phyloP scores from a whole-genome alignment of 345 rosid species.

The Pistacia integerrima region DNA sequence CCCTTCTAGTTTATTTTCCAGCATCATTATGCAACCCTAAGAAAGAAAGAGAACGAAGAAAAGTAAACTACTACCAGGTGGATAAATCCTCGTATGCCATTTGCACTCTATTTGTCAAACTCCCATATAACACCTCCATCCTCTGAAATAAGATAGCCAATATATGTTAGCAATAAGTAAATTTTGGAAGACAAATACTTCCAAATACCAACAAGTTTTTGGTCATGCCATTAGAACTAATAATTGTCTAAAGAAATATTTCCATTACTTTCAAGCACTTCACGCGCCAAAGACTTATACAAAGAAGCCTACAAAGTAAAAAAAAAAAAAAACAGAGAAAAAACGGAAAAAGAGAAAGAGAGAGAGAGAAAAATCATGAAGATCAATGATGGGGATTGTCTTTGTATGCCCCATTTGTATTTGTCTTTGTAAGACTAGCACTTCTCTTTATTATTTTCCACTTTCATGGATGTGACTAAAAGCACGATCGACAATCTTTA shows the following conservation, averaged over 20 bases:
- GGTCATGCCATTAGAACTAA: neutral
- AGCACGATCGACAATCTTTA: too few species aligned
- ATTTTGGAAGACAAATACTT: neutral
- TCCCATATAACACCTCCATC: constrained; percentile 67
- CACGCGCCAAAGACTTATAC: neutral
- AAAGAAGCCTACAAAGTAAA: too few species aligned
- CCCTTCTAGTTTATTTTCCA: neutral
- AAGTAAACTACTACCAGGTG: neutral
- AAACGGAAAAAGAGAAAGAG: too few species aligned
- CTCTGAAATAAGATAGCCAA: constrained; percentile 40
- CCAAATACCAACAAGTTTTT: neutral
- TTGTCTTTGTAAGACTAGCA: too few species aligned
- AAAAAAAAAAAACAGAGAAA: too few species aligned
- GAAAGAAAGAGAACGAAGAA: neutral
- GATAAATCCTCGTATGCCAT: neutral
- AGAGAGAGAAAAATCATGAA: too few species aligned
- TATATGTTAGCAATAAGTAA: constrained; percentile 5
- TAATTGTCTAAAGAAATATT: neutral
- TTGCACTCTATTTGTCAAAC: constrained; percentile 45
- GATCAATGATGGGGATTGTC: too few species aligned
- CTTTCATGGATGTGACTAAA: too few species aligned
- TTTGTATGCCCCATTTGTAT: too few species aligned
- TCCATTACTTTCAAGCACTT: neutral
- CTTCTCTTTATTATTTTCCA: too few species aligned
- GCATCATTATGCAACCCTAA: neutral